Evolutionary conservation across 306 rosid genomes (phyloP), one percentile per base, ranked within the genome.

Genomic region (Quercus dentata): DNA sequence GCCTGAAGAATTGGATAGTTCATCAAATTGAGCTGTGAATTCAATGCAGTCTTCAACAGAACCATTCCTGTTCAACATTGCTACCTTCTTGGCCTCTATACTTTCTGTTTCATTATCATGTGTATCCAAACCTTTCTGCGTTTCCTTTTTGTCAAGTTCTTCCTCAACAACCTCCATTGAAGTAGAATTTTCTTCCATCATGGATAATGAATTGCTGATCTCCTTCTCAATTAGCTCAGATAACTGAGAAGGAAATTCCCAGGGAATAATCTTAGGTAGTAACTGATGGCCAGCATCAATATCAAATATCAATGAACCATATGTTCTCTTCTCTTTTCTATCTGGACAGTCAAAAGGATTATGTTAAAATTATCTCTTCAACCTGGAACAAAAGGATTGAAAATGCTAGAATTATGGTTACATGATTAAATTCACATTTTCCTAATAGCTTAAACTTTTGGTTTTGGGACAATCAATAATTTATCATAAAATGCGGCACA

Each of bases 211-310:
- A 80, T 75, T 51, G 19, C 83, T 52, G 73, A 92, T 85, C 89
- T 92, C 96, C 55, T 90, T 85, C 77, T 91, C 98, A 73, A 91
- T 88, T 69, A 81, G 81, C 83, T 90, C 81, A 67, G 94, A 87
- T 81, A 95, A 79, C 81, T 84, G 88, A 54, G 98, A 95, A 74
- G 97, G 94, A 71, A 86, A 87, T 75, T 70, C 86, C 98, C 98
- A 92, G 8, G 99, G 98, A 74, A 95, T 82, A 44, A 91, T 83
- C 86, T 80, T 91, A 46, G 98, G 93, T 35, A 92, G 89, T 69
- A 92, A 86, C 58, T 71, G 91, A 81, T 92, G 91, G 74, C 90
- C 88, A 87, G 88, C 90, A 73, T 86, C 94, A 74, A 90, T 89
- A 84, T 95, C 92, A 87, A 92, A 35, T 30, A 30, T 88, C 80